Evolutionary conservation across 2,329 filamentous ascomycete species (phyloP).

Genomic region (Coleophoma eucalyptorum): DNA sequence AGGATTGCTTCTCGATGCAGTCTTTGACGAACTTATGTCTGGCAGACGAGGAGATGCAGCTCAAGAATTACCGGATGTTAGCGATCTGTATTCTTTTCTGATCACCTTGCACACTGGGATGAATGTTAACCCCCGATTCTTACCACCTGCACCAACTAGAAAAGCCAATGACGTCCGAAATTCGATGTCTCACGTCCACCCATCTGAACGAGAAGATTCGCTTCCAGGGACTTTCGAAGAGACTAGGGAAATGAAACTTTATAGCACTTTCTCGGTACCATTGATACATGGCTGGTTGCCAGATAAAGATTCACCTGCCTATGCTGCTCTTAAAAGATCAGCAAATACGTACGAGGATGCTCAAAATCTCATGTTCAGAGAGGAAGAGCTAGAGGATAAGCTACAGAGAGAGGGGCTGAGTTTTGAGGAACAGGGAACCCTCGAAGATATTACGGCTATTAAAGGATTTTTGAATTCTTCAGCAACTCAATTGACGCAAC

Average conservation of each 20-base stretch:
- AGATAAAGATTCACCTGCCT: constrained; percentile 59
- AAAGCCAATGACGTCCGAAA: constrained; percentile 32
- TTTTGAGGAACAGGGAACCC: constrained; percentile 70
- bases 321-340: constrained; percentile 66
- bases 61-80: constrained; percentile 73
- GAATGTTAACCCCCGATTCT: constrained; percentile 93
- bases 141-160: constrained; percentile 47
- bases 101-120: constrained; percentile 90
- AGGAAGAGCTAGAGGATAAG: constrained; percentile 84
- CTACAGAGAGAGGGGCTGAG: constrained; percentile 60
- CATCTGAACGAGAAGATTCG: constrained; percentile 41
- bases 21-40: constrained; percentile 92
- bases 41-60: constrained; percentile 58
- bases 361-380: constrained; percentile 81
- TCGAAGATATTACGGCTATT: constrained; percentile 81
- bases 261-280: constrained; percentile 83
- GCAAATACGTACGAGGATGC: constrained; percentile 88
- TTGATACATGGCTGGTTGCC: constrained; percentile 94
- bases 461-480: constrained; percentile 77
- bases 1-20: constrained; percentile 77
- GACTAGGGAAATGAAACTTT: constrained; percentile 85
- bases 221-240: constrained; percentile 77
- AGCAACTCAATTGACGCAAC: constrained; percentile 81
- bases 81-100: constrained; percentile 83
- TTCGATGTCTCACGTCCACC: constrained; percentile 48